Conservation (phyloP, 2,329 filamentous ascomycete species). For the Myriosclerotinia curreyana region DNA sequence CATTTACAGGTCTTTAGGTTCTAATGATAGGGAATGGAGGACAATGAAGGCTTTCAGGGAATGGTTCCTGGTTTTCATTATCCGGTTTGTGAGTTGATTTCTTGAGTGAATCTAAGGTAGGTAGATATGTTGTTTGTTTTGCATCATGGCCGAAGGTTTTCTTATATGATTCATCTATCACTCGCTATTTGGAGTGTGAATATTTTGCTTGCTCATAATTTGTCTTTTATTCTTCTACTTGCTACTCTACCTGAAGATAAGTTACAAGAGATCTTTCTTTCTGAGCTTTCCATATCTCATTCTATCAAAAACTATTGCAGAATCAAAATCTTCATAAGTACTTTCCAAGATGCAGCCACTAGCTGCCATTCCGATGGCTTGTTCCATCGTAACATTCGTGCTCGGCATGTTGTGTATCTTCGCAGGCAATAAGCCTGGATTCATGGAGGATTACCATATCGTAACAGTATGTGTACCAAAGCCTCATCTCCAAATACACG, state of each 20-base stretch:
- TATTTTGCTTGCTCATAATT: not conserved
- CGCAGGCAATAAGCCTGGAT: conserved; percentile 53
- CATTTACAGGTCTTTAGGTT: not conserved
- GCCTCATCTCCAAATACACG: not conserved
- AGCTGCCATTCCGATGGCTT: conserved; percentile 49
- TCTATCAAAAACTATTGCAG: not conserved
- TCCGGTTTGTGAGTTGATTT: not conserved
- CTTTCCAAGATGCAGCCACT: conserved; percentile 44
- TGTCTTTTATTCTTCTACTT: not conserved
- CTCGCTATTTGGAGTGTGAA: not conserved
- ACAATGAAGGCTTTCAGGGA: conserved; percentile 3
- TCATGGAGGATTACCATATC: conserved; percentile 56
- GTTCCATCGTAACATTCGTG: conserved; percentile 53
- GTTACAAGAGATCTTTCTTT: not conserved
- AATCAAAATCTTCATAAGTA: not conserved
- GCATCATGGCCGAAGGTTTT: not conserved
- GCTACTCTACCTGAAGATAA: not conserved
- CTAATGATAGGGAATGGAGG: not conserved
- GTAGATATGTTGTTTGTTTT: not conserved
- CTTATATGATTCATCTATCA: conserved; percentile 5
- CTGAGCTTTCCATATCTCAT: not conserved
- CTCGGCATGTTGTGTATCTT: conserved; percentile 60
- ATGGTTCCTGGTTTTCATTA: conserved; percentile 8
- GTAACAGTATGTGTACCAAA: conserved; percentile 47
- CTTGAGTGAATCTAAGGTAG: not conserved